A percentile compares a stretch with the other conserved stretches of the same genome.
Conservation (phyloP, 2,329 filamentous ascomycete genomes). For the Magnaporthiopsis poae region DNA sequence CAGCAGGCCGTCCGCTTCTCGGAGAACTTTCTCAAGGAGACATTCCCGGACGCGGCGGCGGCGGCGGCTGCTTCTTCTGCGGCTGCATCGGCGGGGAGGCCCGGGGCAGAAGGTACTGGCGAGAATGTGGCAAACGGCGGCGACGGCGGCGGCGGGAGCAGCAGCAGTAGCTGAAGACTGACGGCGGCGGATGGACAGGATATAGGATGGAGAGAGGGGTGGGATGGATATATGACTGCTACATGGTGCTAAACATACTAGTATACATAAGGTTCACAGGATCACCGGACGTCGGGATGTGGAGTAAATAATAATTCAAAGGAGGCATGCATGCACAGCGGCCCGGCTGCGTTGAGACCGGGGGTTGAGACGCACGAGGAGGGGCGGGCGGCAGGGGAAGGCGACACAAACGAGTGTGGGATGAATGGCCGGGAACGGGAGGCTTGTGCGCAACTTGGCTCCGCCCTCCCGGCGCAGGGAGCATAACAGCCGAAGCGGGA, state of each 20-base stretch:
- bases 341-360: background rate
- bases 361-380: background rate
- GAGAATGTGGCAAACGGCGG: background rate
- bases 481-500: background rate
- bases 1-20: constrained; percentile 73
- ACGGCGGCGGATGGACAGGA: background rate
- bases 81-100: background rate
- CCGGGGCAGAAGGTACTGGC: too few species aligned
- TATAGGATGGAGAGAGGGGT: background rate
- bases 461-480: too few species aligned
- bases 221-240: background rate
- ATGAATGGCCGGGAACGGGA: background rate
- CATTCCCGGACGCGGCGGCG: constrained; percentile 31
- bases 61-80: too few species aligned
- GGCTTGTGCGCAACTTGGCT: background rate
- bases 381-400: background rate
- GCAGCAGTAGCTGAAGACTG: background rate
- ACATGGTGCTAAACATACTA: background rate
- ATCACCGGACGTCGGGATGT: background rate
- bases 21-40: constrained; percentile 59
- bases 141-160: background rate
- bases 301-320: background rate
- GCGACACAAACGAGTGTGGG: background rate
- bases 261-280: background rate
- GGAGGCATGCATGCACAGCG: background rate